Conservation (phyloP, 805 yeast species). For the Alloascoidea hylecoeti region DNA sequence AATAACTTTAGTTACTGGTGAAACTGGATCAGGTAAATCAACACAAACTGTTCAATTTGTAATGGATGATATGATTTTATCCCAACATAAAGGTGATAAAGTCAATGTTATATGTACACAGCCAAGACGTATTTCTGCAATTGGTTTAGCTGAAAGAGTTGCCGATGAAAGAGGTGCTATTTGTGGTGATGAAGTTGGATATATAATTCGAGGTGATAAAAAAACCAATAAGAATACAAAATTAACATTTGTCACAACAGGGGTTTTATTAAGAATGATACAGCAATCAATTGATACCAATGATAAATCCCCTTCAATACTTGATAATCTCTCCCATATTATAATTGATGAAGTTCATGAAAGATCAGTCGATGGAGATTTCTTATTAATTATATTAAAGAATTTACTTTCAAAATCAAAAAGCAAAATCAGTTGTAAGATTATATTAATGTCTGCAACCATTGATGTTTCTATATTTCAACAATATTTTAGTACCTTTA, state of each 20-base stretch:
- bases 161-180: slow-evolving; percentile 61
- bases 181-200: slow-evolving; percentile 74
- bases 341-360: slow-evolving; percentile 97
- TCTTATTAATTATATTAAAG: slow-evolving; percentile 65
- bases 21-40: slow-evolving; percentile 95
- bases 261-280: slow-evolving; percentile 77
- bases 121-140: slow-evolving; percentile 91
- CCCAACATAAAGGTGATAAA: slow-evolving; percentile 25
- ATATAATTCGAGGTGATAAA: slow-evolving; percentile 81
- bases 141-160: slow-evolving; percentile 88
- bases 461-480: slow-evolving; percentile 59
- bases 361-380: slow-evolving; percentile 82
- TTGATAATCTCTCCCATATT: slow-evolving; percentile 49
- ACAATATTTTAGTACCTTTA: slow-evolving; percentile 36
- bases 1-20: slow-evolving; percentile 81
- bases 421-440: slow-evolving; percentile 34
- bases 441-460: slow-evolving; percentile 90
- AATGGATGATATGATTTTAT: slow-evolving; percentile 40
- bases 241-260: slow-evolving; percentile 83
- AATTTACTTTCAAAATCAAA: slow-evolving; percentile 36
- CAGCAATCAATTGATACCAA: slow-evolving; percentile 31
- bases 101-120: slow-evolving; percentile 74
- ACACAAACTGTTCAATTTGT: slow-evolving; percentile 90
- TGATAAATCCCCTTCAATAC: slow-evolving; percentile 14
- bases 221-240: slow-evolving; percentile 46